A percentile compares a stretch with the other conserved stretches of the same genome.
phyloP scores from a whole-genome alignment of 768 basidiomycete species.

The Pholiota microspora region DNA sequence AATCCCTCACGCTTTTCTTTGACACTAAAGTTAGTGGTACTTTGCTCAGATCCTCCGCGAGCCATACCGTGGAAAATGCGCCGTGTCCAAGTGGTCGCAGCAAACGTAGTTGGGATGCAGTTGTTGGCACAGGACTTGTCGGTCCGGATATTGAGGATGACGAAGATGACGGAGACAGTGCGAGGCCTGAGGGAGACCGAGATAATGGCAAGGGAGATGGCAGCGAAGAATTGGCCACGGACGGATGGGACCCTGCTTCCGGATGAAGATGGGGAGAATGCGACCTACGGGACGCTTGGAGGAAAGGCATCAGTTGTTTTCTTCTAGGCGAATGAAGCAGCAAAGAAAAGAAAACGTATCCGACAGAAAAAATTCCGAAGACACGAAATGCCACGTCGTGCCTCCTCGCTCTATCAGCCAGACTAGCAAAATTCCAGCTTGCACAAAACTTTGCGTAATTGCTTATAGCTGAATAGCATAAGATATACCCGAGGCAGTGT shows the following conservation, averaged over 20 bases:
- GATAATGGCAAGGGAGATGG: not conserved
- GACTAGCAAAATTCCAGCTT: too few species aligned
- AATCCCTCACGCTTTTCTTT: conserved; percentile 39
- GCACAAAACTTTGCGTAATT: too few species aligned
- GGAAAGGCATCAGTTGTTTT: not conserved
- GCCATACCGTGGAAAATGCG: conserved; percentile 76
- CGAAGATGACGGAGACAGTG: not conserved
- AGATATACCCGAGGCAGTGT: too few species aligned
- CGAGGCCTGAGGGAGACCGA: not conserved
- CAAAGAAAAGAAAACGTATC: not conserved
- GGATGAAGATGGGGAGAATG: not conserved
- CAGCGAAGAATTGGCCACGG: not conserved
- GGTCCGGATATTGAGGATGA: conserved; percentile 2
- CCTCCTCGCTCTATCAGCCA: too few species aligned
- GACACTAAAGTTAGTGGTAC: conserved; percentile 42
- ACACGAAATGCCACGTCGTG: too few species aligned
- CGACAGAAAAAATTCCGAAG: too few species aligned
- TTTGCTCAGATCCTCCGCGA: conserved; percentile 53
- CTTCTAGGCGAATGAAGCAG: not conserved
- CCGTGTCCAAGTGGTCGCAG: conserved; percentile 62
- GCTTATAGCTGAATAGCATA: too few species aligned
- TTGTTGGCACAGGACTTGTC: not conserved
- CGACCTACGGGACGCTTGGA: not conserved
- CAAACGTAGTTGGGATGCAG: conserved; percentile 42
- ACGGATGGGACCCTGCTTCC: not conserved